Conservation (phyloP, 139 green algal genomes). For the Chara braunii region DNA sequence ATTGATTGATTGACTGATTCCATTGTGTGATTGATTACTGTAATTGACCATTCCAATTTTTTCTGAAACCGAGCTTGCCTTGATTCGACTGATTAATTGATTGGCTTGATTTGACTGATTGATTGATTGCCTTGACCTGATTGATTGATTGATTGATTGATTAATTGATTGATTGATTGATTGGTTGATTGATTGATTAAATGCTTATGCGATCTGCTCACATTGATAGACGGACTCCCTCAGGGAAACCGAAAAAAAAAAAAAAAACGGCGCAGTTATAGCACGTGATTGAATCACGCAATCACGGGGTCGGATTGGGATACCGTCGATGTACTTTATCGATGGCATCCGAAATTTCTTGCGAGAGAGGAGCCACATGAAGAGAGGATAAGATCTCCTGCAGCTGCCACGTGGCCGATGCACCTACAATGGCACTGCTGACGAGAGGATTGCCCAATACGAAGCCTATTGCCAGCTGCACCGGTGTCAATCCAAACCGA, state of each 20-base stretch:
- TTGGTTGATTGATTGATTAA: too few species aligned
- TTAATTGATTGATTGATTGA: too few species aligned
- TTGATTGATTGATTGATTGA: too few species aligned
- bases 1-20: too few species aligned
- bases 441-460: slow-evolving; percentile 56
- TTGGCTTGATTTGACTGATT: too few species aligned
- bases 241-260: too few species aligned
- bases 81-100: too few species aligned
- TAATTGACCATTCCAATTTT: background rate
- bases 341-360: background rate
- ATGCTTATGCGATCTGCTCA: background rate
- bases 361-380: too few species aligned
- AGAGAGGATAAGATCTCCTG: slow-evolving; percentile 58
- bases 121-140: too few species aligned
- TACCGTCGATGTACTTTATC: background rate
- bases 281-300: background rate
- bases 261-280: background rate
- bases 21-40: background rate
- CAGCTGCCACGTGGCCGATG: slow-evolving; percentile 77
- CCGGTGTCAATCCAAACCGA: slow-evolving; percentile 64
- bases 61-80: background rate
- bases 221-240: background rate
- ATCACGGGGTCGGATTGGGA: background rate
- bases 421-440: slow-evolving; percentile 75
- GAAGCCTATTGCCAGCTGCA: slow-evolving; percentile 70